phyloP scores from a whole-genome alignment of 2,329 filamentous ascomycete genomes.

The Colletotrichum nymphaeae region DNA sequence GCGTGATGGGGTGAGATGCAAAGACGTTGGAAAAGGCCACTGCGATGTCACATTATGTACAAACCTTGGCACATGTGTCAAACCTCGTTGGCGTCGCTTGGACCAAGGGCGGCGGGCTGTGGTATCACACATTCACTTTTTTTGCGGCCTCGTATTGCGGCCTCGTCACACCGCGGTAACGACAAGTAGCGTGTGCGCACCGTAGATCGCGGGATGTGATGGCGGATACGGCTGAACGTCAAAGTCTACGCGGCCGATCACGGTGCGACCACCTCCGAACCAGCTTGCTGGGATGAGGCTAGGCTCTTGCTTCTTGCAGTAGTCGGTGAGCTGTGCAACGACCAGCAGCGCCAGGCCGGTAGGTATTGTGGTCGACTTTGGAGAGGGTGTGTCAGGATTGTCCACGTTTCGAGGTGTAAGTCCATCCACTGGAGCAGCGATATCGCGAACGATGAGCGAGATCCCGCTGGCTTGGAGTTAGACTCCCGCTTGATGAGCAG shows the following conservation, averaged over 20 bases:
- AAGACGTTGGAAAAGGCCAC: neutral
- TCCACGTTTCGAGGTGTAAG: conserved; percentile 10
- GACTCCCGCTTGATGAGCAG: neutral
- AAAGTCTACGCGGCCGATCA: conserved; percentile 11
- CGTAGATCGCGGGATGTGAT: conserved; percentile 20
- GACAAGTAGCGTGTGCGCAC: conserved; percentile 7
- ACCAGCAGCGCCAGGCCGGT: neutral
- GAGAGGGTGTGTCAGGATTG: neutral
- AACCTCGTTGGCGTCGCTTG: conserved; percentile 5
- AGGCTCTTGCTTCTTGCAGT: conserved; percentile 6
- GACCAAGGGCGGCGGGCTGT: neutral
- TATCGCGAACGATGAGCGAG: neutral
- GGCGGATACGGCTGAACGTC: conserved; percentile 17
- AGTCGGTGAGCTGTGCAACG: neutral
- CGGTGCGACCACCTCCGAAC: conserved; percentile 25
- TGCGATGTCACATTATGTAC: neutral
- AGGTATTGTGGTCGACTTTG: neutral
- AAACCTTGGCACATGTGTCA: conserved; percentile 6
- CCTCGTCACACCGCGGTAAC: conserved; percentile 5
- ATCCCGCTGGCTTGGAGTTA: neutral
- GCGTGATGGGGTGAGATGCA: neutral
- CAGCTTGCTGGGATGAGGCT: conserved; percentile 18
- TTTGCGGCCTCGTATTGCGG: neutral
- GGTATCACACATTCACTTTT: neutral
- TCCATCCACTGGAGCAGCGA: neutral